Percentiles rank a stretch among this genome's conserved stretches.
Evolutionary conservation across 257 asterid genomes (phyloP).

Genomic region (Leonotis leonurus): DNA sequence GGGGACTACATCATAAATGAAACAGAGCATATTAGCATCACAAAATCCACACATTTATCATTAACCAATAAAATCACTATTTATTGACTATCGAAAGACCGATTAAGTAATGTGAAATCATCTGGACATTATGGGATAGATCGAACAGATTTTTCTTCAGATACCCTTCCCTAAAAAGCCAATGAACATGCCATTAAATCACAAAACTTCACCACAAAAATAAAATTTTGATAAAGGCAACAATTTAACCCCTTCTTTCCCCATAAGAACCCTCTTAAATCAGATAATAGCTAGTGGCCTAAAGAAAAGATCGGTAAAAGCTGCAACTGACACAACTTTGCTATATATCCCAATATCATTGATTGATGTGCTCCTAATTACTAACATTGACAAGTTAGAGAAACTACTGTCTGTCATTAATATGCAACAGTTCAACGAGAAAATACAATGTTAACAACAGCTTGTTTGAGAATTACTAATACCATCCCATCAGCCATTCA

Average conservation of each 20-base stretch:
- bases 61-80: background rate
- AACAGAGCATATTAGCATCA: constrained; percentile 14
- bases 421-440: constrained; percentile 10
- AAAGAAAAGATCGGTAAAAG: constrained; percentile 4
- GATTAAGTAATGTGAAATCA: background rate
- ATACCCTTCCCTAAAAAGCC: background rate
- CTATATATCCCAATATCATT: constrained; percentile 3
- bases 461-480: background rate
- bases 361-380: constrained; percentile 9
- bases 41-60: background rate
- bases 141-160: background rate
- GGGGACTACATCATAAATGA: constrained; percentile 22
- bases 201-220: background rate
- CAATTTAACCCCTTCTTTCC: background rate
- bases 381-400: background rate
- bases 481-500: background rate
- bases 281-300: background rate
- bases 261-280: background rate
- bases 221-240: background rate
- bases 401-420: background rate
- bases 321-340: constrained; percentile 1
- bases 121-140: background rate
- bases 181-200: background rate
- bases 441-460: background rate
- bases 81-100: background rate